Evolutionary conservation across 345 rosid genomes (phyloP).

Genomic region (Pseudoturritis turrita): DNA sequence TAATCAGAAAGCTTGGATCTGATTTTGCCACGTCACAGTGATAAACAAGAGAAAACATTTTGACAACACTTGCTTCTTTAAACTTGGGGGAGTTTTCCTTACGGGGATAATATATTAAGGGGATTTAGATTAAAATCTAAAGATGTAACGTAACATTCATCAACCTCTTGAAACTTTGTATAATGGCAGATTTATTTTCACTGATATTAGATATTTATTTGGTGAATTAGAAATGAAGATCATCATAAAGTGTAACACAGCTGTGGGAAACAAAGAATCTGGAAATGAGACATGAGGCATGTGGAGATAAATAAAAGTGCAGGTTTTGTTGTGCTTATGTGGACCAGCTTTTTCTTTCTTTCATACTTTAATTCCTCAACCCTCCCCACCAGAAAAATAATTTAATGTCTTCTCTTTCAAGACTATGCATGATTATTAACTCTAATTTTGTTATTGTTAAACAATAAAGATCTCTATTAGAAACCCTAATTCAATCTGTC

Average conservation of each 20-base stretch:
- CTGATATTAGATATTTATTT: not conserved
- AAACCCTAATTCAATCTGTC: conserved; percentile 3
- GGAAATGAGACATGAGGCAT: conserved; percentile 18
- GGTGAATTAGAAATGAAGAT: not conserved
- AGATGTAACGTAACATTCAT: not conserved
- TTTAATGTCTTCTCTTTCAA: conserved; percentile 16
- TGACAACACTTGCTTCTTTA: not conserved
- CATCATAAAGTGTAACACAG: conserved; percentile 16
- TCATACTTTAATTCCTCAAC: conserved; percentile 15
- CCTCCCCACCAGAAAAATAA: conserved; percentile 18
- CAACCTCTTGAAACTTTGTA: not conserved
- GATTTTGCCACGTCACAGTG: not conserved
- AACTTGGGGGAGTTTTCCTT: not conserved
- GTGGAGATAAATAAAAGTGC: conserved; percentile 24
- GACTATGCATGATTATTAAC: not conserved
- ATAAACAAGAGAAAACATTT: not conserved
- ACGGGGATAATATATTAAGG: not conserved
- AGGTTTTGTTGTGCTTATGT: conserved; percentile 26
- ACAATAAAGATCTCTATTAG: not conserved
- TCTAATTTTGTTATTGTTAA: not conserved
- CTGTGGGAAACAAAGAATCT: conserved; percentile 28
- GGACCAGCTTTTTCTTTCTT: conserved; percentile 24
- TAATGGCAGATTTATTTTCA: not conserved
- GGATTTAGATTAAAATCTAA: not conserved
- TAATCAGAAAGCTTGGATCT: not conserved